Base-by-base conservation (phyloP, 257 asterid species). In the Gentiana dahurica region DNA sequence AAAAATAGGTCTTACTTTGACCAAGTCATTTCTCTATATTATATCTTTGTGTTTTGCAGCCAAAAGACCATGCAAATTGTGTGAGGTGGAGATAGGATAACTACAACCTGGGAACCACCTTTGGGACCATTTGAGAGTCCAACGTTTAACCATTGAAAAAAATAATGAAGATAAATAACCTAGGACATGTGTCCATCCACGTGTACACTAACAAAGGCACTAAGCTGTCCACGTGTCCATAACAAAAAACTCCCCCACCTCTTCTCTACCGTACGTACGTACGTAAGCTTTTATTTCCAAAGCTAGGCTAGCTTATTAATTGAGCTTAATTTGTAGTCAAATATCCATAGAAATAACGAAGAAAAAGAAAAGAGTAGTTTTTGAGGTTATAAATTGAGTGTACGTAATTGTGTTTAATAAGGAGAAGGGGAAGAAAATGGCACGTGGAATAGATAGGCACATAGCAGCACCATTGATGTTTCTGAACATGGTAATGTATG, bases 401-500 rank as follows among this genome's bases (percentile, higher is more conserved):
- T 5, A 24, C 24, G 46, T 5, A 5, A 41, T 41, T 41, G 45
- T 24, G 45, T 36, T 13, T 8, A 36, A 7, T 55, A 4, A 15
- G 32, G 36, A 38, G 3, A 35, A 11, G 13, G 33, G 32, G 34
- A 8, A 12, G 60, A 63, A 59, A 44, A 90, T 86, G 96, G 91
- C 95, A 1, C 75, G 85, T 49, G 61, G 95, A 1, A 90, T 82
- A 32, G 94, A 85, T n/a, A 75, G 91, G 54, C 80, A 10, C 36
- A 11, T 90, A 65, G 95, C 94, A 57, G 94, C 84, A 34, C 98
- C 96, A 8, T 71, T 90, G 75, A 74, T 84, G 75, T 80, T 84
- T 53, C 69, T 87, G 37, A 90, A 90, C 68, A 61, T 90, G 67
- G 43, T 80, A 24, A 84, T 90, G 98, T 90, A 84, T 62, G 52